Percentiles rank a stretch among this genome's conserved stretches.
phyloP scores from a whole-genome alignment of 2,329 filamentous ascomycete species.

The Sporothrix inflata region DNA sequence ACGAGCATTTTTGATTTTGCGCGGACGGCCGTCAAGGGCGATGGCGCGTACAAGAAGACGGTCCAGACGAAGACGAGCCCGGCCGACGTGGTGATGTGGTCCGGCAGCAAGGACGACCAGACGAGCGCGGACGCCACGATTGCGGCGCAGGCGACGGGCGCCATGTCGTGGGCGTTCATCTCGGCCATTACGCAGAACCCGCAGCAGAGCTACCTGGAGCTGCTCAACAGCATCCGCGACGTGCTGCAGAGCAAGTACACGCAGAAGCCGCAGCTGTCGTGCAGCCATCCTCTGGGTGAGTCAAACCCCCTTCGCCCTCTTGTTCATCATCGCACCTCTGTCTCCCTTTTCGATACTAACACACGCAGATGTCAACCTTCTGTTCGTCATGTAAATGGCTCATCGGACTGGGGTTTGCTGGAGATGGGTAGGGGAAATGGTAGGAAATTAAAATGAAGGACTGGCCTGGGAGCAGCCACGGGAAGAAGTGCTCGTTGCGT shows the following conservation, averaged over 20 bases:
- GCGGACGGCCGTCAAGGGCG: constrained; percentile 68
- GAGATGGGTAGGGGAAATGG: not conserved
- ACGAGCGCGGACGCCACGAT: constrained; percentile 96
- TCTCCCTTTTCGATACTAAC: not conserved
- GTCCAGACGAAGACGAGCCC: constrained; percentile 89
- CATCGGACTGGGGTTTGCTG: not conserved
- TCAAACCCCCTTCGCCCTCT: not conserved
- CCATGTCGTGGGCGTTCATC: constrained; percentile 99
- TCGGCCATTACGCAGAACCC: constrained; percentile 92
- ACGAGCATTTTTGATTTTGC: constrained; percentile 74
- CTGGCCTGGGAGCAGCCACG: not conserved
- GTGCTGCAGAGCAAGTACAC: constrained; percentile 85
- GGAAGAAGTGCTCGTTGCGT: not conserved
- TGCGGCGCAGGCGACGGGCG: constrained; percentile 85
- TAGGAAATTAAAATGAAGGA: not conserved
- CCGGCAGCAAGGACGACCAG: constrained; percentile 93
- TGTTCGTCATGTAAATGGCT: constrained; percentile 31
- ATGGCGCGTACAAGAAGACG: constrained; percentile 79
- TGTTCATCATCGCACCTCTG: not conserved
- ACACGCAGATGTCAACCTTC: constrained; percentile 31
- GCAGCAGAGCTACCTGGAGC: constrained; percentile 95
- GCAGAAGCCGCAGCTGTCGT: constrained; percentile 95
- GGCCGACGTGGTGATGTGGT: constrained; percentile 97
- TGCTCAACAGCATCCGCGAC: constrained; percentile 94
- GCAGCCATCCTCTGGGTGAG: constrained; percentile 94